Evolutionary conservation across 1,284 basidiomycete genomes (phyloP).

Genomic region (Binderoboletus segoi): DNA sequence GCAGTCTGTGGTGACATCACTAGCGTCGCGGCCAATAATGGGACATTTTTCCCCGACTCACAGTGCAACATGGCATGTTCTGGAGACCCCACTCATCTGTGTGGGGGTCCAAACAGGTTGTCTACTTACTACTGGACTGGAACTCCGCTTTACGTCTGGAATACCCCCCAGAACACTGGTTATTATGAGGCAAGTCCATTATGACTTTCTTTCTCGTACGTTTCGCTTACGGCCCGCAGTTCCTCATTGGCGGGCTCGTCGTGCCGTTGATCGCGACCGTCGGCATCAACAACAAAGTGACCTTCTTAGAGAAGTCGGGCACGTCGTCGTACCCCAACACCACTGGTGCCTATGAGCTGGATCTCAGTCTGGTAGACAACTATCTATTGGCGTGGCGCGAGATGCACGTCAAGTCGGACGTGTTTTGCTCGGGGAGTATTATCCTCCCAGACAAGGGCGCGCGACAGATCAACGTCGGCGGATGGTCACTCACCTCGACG

Average conservation of each 20-base stretch:
- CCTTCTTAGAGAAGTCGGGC: conserved; percentile 69
- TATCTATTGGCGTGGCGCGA: conserved; percentile 64
- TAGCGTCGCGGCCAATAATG: conserved; percentile 51
- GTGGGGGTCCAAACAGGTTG: conserved; percentile 55
- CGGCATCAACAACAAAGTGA: conserved; percentile 76
- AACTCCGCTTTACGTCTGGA: conserved; percentile 55
- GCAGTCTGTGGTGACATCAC: conserved; percentile 70
- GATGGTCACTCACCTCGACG: conserved; percentile 64
- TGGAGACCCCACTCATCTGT: conserved; percentile 66
- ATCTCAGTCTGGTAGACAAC: conserved; percentile 56
- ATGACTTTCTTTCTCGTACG: not conserved
- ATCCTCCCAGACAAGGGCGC: conserved; percentile 72
- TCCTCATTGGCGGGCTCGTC: conserved; percentile 62
- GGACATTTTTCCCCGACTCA: conserved; percentile 44
- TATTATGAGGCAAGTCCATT: conserved; percentile 57
- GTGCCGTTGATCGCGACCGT: conserved; percentile 73
- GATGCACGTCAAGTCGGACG: conserved; percentile 74
- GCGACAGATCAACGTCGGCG: conserved; percentile 71
- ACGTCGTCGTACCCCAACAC: conserved; percentile 59
- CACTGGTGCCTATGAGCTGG: conserved; percentile 77
- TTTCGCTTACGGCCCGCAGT: conserved; percentile 39
- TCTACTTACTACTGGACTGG: conserved; percentile 66
- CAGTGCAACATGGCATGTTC: conserved; percentile 64
- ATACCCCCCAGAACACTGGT: conserved; percentile 63
- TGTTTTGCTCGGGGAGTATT: conserved; percentile 75